Base-by-base conservation (phyloP, 371 early-diverging fungal genomes). In the Circinella minor region DNA sequence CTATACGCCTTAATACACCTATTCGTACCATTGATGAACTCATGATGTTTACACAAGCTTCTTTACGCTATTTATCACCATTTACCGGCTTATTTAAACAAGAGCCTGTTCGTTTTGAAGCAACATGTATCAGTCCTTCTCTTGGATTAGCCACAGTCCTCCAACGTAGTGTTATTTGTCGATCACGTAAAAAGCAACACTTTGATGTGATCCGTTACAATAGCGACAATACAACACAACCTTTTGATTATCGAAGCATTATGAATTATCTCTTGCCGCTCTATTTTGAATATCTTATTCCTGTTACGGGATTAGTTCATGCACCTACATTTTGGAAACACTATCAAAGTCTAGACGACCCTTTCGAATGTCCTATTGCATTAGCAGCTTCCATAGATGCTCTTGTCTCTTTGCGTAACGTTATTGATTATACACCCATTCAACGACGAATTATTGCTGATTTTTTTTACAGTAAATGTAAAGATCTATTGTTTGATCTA, bases 1-100 rank as follows among this genome's bases (percentile, higher is more conserved):
- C 34, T 10, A 10, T 57, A 8, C 57, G n/a, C 6, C 34, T 57
- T 4, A 27, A 57, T 27, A 57, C 57, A 57, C 57, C 57, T 18
- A 57, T 57, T 57, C 57, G n/a, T 17, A 57, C 57, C n/a, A 57
- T 57, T 10, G 27, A 57, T 7, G 57, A 57, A 34, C 57, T 57
- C 14, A 34, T 6, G 10, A 18, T 27, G 34, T 57, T 57, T 57
- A 57, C 57, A 5, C 57, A 57, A 57, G 57, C 57, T 7, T 57
- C 57, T 6, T 17, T 57, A 27, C 20, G n/a, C 8, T 57, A 57
- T 27, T 27, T 57, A 27, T 57, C 57, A 13, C 57, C 57, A 7
- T 57, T 57, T 57, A 13, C 57, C 9, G 57, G 57, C 0, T n/a
- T 57, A 13, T 57, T 57, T 14, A 57, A 57, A n/a, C 20, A 57